These are phyloP conservation scores for Aegilops tauschii DNA, from an alignment of 176 grass and related monocot species.

Conservation along the genomic window DNA sequence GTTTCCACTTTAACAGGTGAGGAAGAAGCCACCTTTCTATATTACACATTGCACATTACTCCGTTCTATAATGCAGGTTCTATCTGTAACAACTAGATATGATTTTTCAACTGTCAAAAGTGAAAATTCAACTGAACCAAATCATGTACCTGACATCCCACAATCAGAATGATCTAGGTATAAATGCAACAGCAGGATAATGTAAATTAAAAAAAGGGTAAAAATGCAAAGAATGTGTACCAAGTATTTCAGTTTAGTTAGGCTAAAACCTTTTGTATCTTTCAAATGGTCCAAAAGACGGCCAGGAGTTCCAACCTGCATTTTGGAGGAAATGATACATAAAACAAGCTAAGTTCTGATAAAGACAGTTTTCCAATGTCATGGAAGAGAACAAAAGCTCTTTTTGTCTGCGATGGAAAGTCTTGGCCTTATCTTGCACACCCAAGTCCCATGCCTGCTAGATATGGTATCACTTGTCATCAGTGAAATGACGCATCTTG, in stretches of 20 bases:
- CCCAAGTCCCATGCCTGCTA: neutral
- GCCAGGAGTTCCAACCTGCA: conserved; percentile 68
- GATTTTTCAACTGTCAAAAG: neutral
- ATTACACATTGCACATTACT: neutral
- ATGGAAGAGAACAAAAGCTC: neutral
- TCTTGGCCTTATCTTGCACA: neutral
- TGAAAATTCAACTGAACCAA: neutral
- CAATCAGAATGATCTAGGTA: neutral
- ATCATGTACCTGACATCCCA: neutral
- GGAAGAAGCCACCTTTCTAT: neutral
- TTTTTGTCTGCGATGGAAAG: neutral
- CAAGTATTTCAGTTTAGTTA: neutral
- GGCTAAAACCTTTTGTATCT: conserved; percentile 3
- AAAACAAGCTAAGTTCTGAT: conserved; percentile 11
- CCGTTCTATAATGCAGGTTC: neutral
- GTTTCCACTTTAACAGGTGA: neutral
- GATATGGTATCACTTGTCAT: neutral
- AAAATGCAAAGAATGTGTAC: neutral
- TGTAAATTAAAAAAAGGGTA: neutral
- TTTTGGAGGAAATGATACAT: conserved; percentile 30
- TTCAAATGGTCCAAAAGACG: conserved; percentile 4
- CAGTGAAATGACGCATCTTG: neutral
- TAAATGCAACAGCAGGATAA: neutral
- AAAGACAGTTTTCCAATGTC: neutral
- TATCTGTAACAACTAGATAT: neutral